Evolutionary conservation across 371 early-diverging fungal genomes (phyloP), one percentile per base, ranked within the genome.

Genomic region (Apophysomyces elegans): DNA sequence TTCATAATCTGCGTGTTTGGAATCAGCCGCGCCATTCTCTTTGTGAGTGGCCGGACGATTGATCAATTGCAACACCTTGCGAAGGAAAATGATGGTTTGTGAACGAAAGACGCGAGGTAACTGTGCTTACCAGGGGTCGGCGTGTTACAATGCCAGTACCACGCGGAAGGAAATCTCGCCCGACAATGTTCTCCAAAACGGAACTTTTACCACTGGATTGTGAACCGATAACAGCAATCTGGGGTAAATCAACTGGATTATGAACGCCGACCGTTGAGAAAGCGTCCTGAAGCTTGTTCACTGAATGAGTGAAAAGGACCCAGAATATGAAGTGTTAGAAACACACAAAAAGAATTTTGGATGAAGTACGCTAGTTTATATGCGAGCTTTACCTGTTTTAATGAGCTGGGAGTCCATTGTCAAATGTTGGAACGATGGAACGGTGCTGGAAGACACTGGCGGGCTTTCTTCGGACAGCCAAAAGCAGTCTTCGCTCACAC

Each of bases 181-280:
- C 98, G 26, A 99, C 97, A 81, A 99, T 96, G 81, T 99, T 99
- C 70, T 99, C 99, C 39, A 99, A 87, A 39, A 99, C 99, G 37
- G 99, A 98, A 75, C 93, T 93, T 83, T 99, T 99, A 47, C 99
- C 99, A 76, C 94, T 92, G 66, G 95, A 94, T 81, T 99, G 98
- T n/a, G 92, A 91, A 43, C 98, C 99, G 74, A 99, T 94, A 47
- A 99, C 99, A 50, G 94, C 94, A 76, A 99, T 98, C 82, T 99
- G 99, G 9, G 99, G 99, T 58, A 99, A 82, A 83, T 99, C 99
- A 6, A 99, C 95, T 5, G 98, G 97, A 76, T 97, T 97, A 63
- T 91, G 86, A 41, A 97, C 96, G 62, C 97, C 96, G n/a, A 96
- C 96, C 8, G 96, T 92, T 14, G 96, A 83, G 81, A 99, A 99